Evolutionary conservation across 768 basidiomycete genomes (phyloP).

Genomic region (Boletellus emodensis): DNA sequence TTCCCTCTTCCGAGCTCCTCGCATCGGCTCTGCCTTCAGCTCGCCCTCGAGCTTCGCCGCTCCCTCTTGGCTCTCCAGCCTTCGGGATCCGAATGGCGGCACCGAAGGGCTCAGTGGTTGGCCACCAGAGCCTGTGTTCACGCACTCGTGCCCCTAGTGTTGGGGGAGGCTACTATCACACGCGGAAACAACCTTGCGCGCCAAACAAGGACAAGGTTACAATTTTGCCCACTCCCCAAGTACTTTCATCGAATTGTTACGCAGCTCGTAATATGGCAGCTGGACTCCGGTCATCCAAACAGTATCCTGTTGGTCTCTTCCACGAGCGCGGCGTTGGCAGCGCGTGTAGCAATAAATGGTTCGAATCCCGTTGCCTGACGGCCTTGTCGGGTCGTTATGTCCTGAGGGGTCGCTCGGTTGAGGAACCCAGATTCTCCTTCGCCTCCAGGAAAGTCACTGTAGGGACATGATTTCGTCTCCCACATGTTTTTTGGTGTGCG

Average conservation of each 20-base stretch:
- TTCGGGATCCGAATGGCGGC: too few relatives aligned
- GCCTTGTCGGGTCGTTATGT: conserved; percentile 35
- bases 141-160: too few relatives aligned
- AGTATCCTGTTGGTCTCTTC: conserved; percentile 27
- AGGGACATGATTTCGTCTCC: not conserved
- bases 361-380: conserved; percentile 43
- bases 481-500: too few relatives aligned
- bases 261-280: not conserved
- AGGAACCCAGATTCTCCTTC: conserved; percentile 45
- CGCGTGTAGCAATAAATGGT: conserved; percentile 23
- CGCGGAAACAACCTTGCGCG: too few relatives aligned
- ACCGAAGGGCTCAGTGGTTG: too few relatives aligned
- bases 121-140: too few relatives aligned
- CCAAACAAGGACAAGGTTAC: conserved; percentile 7
- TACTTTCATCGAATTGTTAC: not conserved
- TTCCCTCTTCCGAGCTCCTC: too few relatives aligned
- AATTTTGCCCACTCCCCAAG: conserved; percentile 32
- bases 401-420: conserved; percentile 34
- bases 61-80: too few relatives aligned
- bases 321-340: conserved; percentile 17
- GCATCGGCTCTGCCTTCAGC: too few relatives aligned
- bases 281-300: conserved; percentile 9
- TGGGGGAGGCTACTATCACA: too few relatives aligned
- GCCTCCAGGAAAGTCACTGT: conserved; percentile 51
- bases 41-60: too few relatives aligned